Percentiles rank a stretch among this genome's conserved stretches.
phyloP scores from a whole-genome alignment of 768 basidiomycete genomes.

The Amanita subjunquillea region DNA sequence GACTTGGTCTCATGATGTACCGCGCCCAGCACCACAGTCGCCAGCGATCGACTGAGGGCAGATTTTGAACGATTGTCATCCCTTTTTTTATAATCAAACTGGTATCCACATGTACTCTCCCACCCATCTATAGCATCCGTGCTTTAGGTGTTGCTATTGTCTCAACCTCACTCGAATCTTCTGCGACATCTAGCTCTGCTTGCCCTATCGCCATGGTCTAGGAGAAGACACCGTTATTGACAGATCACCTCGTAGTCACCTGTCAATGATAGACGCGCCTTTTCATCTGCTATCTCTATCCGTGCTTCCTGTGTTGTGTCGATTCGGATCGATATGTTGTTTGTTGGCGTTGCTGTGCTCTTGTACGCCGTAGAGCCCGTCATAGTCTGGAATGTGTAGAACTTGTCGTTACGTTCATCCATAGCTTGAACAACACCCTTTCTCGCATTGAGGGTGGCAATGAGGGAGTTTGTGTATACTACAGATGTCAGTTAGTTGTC shows the following conservation, averaged over 20 bases:
- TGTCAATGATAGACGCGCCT: neutral
- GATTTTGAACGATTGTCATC: too few relatives aligned
- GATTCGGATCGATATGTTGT: conserved; percentile 44
- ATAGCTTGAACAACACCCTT: conserved; percentile 31
- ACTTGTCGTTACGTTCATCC: conserved; percentile 25
- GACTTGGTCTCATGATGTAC: too few relatives aligned
- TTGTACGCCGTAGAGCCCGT: conserved; percentile 13
- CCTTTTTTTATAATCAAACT: too few relatives aligned
- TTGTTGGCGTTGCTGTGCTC: conserved; percentile 13
- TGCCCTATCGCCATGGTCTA: neutral
- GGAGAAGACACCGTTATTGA: neutral
- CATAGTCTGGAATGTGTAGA: conserved; percentile 27
- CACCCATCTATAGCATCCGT: too few relatives aligned
- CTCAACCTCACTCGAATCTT: neutral
- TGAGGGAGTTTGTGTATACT: conserved; percentile 53
- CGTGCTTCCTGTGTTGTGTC: conserved; percentile 37
- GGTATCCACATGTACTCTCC: too few relatives aligned
- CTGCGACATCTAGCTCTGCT: neutral
- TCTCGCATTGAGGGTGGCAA: conserved; percentile 48
- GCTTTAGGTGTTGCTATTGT: neutral
- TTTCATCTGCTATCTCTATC: neutral
- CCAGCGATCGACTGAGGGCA: too few relatives aligned
- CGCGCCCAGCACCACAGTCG: too few relatives aligned
- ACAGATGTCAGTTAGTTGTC: neutral
- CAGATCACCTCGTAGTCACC: neutral